These are phyloP conservation scores for Apostasia shenzhenica DNA, from an alignment of 106 monocot species.

Conservation along the genomic window DNA sequence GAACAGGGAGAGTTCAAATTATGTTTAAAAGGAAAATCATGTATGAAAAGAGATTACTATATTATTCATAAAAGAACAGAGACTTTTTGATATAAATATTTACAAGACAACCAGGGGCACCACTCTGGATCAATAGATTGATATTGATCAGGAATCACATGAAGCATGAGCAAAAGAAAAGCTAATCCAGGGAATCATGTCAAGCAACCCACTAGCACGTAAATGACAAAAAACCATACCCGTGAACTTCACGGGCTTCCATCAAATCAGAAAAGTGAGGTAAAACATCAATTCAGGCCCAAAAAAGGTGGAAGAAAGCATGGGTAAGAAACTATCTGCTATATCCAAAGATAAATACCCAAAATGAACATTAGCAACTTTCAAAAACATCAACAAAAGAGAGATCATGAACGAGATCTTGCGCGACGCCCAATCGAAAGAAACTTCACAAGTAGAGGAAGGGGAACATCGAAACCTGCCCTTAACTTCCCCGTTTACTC, in stretches of 20 bases:
- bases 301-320: neutral
- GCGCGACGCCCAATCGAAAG: neutral
- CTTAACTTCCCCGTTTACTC: too few species aligned
- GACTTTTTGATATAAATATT: neutral
- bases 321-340: neutral
- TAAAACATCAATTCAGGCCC: neutral
- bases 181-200: neutral
- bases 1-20: too few species aligned
- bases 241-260: constrained; percentile 2
- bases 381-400: neutral
- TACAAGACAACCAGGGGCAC: neutral
- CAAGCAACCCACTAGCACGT: neutral
- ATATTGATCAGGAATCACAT: neutral
- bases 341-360: too few species aligned
- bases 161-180: neutral
- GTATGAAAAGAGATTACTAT: too few species aligned
- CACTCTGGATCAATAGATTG: neutral
- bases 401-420: neutral
- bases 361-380: too few species aligned
- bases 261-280: neutral
- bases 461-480: too few species aligned
- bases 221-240: neutral
- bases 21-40: too few species aligned
- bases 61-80: too few species aligned
- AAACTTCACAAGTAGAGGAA: neutral